phyloP scores from a whole-genome alignment of 1,139 yeast genomes.

The Debaryomycetaceae sp. region DNA sequence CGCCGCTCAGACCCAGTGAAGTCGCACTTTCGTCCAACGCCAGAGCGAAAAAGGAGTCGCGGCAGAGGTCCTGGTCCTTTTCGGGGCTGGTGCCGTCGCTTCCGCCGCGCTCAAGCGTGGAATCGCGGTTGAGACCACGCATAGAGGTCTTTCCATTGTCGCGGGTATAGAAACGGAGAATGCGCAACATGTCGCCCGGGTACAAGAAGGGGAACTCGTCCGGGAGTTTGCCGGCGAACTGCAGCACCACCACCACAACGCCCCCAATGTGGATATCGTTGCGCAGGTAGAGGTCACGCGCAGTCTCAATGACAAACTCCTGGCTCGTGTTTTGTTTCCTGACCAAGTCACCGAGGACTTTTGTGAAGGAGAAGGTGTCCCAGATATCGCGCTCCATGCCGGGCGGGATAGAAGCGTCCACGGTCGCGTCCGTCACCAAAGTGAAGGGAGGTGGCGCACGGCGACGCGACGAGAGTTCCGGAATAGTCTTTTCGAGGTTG shows the following conservation, averaged over 20 bases:
- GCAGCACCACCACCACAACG: slow-evolving; percentile 26
- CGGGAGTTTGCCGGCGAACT: slow-evolving; percentile 14
- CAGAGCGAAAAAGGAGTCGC: background rate
- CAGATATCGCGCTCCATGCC: slow-evolving; percentile 9
- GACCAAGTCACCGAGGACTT: slow-evolving; percentile 17
- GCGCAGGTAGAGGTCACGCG: slow-evolving; percentile 22
- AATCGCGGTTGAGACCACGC: background rate
- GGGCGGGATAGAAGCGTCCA: background rate
- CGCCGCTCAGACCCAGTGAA: too few species aligned
- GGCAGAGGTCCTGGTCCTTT: too few species aligned
- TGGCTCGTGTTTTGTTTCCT: slow-evolving; percentile 7
- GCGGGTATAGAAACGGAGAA: slow-evolving; percentile 17
- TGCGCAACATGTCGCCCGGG: slow-evolving; percentile 24
- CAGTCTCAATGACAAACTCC: slow-evolving; percentile 11
- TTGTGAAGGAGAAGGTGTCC: slow-evolving; percentile 18
- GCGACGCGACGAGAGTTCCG: background rate
- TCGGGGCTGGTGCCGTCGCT: too few species aligned
- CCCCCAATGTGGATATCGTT: slow-evolving; percentile 19
- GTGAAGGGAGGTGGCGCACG: background rate
- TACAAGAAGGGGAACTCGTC: slow-evolving; percentile 17
- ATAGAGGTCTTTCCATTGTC: slow-evolving; percentile 3
- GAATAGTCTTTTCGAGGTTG: background rate
- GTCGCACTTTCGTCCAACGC: too few species aligned
- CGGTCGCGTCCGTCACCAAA: background rate
- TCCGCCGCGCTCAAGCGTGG: background rate